phyloP scores from a whole-genome alignment of 768 basidiomycete species.

The Boletus reticulatus region DNA sequence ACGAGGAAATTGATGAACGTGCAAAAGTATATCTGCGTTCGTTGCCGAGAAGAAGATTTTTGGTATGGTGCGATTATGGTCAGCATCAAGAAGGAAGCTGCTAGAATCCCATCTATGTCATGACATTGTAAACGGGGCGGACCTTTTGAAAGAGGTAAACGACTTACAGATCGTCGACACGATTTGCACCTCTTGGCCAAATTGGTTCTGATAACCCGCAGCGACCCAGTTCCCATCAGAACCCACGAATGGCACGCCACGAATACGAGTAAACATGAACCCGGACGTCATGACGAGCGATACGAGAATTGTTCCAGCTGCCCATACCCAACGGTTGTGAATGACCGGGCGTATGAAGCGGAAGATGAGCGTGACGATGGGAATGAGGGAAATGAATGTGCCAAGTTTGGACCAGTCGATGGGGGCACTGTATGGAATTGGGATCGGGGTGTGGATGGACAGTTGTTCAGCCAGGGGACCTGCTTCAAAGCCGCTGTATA shows the following conservation, averaged over 20 bases:
- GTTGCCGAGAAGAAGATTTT: constrained; percentile 69
- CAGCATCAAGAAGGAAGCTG: constrained; percentile 76
- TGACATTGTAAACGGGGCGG: constrained; percentile 2
- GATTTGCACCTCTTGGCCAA: constrained; percentile 90
- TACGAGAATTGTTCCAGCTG: constrained; percentile 54
- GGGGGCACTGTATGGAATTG: constrained; percentile 81
- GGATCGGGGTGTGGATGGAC: constrained; percentile 69
- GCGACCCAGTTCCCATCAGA: constrained; percentile 79
- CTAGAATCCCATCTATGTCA: constrained; percentile 76
- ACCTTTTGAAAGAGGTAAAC: not conserved
- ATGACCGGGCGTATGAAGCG: constrained; percentile 66
- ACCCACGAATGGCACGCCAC: constrained; percentile 68
- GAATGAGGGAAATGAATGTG: constrained; percentile 42
- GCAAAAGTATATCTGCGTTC: constrained; percentile 90
- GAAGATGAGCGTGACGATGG: constrained; percentile 49
- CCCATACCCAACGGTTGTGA: constrained; percentile 78
- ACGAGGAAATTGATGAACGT: constrained; percentile 74
- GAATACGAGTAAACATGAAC: constrained; percentile 96
- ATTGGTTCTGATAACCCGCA: constrained; percentile 84
- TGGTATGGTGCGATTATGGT: constrained; percentile 79
- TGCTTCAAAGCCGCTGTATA: constrained; percentile 76
- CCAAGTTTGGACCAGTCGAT: constrained; percentile 65
- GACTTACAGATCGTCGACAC: constrained; percentile 81
- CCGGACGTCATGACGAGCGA: constrained; percentile 88
- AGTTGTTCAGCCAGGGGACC: constrained; percentile 74